phyloP scores from a whole-genome alignment of 768 basidiomycete genomes.

The Trametes sanguinea region DNA sequence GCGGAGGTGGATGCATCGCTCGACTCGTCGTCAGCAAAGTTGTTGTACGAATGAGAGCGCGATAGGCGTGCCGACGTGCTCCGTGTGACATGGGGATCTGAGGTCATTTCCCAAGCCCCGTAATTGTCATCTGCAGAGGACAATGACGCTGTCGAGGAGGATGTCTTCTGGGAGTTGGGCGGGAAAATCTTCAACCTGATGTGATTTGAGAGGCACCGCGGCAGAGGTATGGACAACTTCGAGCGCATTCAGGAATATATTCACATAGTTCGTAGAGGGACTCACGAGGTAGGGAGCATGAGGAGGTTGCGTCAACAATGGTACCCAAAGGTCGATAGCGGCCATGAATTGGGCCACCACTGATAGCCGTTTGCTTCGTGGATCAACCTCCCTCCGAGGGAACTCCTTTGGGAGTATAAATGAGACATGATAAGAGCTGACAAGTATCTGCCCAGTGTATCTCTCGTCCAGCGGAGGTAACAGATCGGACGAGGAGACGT shows the following conservation, averaged over 20 bases:
- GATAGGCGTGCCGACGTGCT: slow-evolving; percentile 47
- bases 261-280: not conserved
- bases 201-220: slow-evolving; percentile 76
- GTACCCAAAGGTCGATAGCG: slow-evolving; percentile 75
- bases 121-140: slow-evolving; percentile 75
- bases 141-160: slow-evolving; percentile 69
- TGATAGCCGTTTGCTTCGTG: slow-evolving; percentile 19
- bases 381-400: slow-evolving; percentile 28
- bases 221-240: slow-evolving; percentile 76
- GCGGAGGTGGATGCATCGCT: slow-evolving; percentile 66
- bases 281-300: slow-evolving; percentile 72
- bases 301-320: slow-evolving; percentile 66
- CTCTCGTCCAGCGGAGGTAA: slow-evolving; percentile 57
- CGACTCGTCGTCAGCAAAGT: slow-evolving; percentile 82
- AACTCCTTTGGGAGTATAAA: slow-evolving; percentile 76
- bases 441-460: slow-evolving; percentile 74
- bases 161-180: slow-evolving; percentile 49
- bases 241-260: not conserved
- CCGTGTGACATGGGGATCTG: slow-evolving; percentile 75
- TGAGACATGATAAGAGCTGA: slow-evolving; percentile 75
- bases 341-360: slow-evolving; percentile 76
- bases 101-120: slow-evolving; percentile 71
- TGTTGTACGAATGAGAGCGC: slow-evolving; percentile 60
- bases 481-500: slow-evolving; percentile 37
- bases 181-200: slow-evolving; percentile 76